Percentiles rank a stretch among this genome's conserved stretches.
These are phyloP conservation scores for Strobilomyces confusus DNA, from an alignment of 768 basidiomycete species.

Conservation along the genomic window DNA sequence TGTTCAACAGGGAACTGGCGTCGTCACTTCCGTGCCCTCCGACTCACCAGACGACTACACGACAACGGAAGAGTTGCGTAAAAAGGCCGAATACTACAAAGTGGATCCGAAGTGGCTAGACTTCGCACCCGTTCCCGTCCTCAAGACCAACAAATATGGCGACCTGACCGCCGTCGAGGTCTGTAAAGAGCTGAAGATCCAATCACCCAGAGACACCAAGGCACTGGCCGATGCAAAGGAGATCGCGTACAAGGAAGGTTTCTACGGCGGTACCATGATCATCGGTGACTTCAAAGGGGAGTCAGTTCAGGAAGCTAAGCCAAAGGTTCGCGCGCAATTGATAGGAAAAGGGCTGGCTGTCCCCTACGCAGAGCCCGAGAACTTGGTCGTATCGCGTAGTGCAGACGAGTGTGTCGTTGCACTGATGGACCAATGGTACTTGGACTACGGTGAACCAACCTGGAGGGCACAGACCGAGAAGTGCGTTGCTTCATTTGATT, in stretches of 20 bases:
- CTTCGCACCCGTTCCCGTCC: constrained; percentile 81
- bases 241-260: constrained; percentile 96
- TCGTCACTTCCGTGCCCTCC: constrained; percentile 96
- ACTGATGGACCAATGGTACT: constrained; percentile 98
- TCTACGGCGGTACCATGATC: constrained; percentile 90
- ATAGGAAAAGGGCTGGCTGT: constrained; percentile 76
- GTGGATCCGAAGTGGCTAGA: constrained; percentile 87
- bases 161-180: constrained; percentile 82
- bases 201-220: constrained; percentile 91
- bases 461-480: constrained; percentile 87
- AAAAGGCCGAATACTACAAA: constrained; percentile 96
- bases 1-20: constrained; percentile 79
- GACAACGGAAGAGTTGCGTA: constrained; percentile 85
- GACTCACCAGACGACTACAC: constrained; percentile 97
- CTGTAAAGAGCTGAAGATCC: constrained; percentile 87
- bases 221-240: constrained; percentile 96
- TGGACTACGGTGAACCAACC: constrained; percentile 90
- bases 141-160: constrained; percentile 89
- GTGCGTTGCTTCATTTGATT: constrained; percentile 41
- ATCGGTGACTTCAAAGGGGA: constrained; percentile 89
- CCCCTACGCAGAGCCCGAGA: constrained; percentile 94
- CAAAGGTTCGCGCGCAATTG: constrained; percentile 80
- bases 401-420: constrained; percentile 98
- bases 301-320: constrained; percentile 88
- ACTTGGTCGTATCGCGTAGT: constrained; percentile 81